Evolutionary conservation across 2,329 filamentous ascomycete species (phyloP), one percentile per base, ranked within the genome.

Genomic region (Talaromyces sp.): DNA sequence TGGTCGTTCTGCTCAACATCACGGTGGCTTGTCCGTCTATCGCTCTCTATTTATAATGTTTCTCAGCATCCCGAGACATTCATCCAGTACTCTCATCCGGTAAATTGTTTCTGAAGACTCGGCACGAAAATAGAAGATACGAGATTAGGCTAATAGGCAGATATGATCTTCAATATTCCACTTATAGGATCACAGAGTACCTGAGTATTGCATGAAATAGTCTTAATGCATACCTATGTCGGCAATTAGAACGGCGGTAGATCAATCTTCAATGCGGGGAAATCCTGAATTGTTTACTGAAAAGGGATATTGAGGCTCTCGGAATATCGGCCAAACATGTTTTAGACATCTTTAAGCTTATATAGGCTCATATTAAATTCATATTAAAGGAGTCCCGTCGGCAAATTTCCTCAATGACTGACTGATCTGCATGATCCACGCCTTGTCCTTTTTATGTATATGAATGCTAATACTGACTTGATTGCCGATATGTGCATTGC

Each of bases 131-230:
- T 19, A 40, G 5, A 17, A 22, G n/a, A 25, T 38, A 58, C 15
- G 17, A 58, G 17, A 58, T 58, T 58, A 40, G 31, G n/a, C 31
- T 58, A 58, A 58, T n/a, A 40, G 8, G 15, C n/a, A 49, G 19
- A 47, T 25, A n/a, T 3, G 5, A 25, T 27, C 13, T 49, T 22
- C 19, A 22, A n/a, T 13, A 49, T 27, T 11, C 45, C 13, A 47
- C 43, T 17, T 49, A 49, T 25, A 13, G 22, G 19, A 13, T 47
- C 10, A 22, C 43, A 22, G 43, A 13, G 43, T 47, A 13, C 19
- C n/a, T 22, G n/a, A 19, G 8, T 22, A 5, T 47, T 47, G 43
- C 43, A 47, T 47, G 43, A 17, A 17, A 1, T 34, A 34, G 34
- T 22, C 8, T 47, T 13, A 22, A 47, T 25, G 19, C 43, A 19